Evolutionary conservation across 805 yeast species (phyloP).

Genomic region (Starmerella gropengiesseri): DNA sequence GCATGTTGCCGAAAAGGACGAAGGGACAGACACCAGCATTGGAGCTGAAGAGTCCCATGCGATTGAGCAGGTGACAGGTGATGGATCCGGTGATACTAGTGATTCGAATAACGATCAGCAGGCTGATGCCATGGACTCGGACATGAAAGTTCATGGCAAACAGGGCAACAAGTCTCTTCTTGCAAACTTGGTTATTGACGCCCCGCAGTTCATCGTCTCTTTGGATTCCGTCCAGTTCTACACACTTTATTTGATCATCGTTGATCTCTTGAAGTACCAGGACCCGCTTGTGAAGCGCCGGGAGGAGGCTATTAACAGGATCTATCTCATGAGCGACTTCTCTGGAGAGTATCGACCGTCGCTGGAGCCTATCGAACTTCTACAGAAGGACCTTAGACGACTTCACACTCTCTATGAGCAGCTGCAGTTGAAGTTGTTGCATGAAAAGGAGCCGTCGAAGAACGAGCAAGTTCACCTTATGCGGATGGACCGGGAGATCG

Average conservation of each 20-base stretch:
- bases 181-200: constrained; percentile 36
- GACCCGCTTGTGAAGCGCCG: constrained; percentile 58
- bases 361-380: constrained; percentile 35
- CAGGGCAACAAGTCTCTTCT: constrained; percentile 9
- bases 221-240: constrained; percentile 67
- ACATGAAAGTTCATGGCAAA: constrained; percentile 9
- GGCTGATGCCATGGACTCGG: neutral
- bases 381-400: constrained; percentile 41
- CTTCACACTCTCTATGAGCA: constrained; percentile 37
- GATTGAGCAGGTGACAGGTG: neutral
- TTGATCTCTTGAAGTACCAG: constrained; percentile 55
- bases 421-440: constrained; percentile 26
- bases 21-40: neutral
- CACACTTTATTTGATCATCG: constrained; percentile 50
- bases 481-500: constrained; percentile 27
- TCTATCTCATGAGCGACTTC: constrained; percentile 60
- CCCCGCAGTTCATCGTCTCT: constrained; percentile 56
- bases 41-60: constrained; percentile 14
- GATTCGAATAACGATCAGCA: too few species aligned
- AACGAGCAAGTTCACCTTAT: constrained; percentile 21
- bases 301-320: constrained; percentile 50
- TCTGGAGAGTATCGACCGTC: constrained; percentile 43
- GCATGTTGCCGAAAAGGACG: constrained; percentile 28
- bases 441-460: neutral
- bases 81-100: too few species aligned